A percentile compares a stretch with the other conserved stretches of the same genome.
Evolutionary conservation across 2,329 filamentous ascomycete genomes (phyloP).

Genomic region (Aspergillus niger): DNA sequence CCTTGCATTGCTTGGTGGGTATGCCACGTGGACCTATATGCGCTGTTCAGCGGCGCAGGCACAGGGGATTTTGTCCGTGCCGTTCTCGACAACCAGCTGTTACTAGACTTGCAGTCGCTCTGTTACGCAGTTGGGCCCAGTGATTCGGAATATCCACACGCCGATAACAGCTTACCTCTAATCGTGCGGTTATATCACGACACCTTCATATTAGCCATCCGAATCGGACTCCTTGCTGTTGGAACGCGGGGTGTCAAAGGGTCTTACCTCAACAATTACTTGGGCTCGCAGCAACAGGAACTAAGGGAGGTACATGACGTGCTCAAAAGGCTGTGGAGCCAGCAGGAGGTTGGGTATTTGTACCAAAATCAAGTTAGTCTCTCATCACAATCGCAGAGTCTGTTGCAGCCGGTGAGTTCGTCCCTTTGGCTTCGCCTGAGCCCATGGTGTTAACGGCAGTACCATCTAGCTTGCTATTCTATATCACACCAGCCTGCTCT

Average conservation of each 20-base stretch:
- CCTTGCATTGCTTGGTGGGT: constrained; percentile 58
- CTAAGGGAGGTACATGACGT: constrained; percentile 41
- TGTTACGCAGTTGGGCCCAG: constrained; percentile 39
- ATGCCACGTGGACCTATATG: constrained; percentile 58
- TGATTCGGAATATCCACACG: constrained; percentile 39
- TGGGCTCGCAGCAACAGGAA: constrained; percentile 32
- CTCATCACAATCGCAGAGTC: constrained; percentile 36
- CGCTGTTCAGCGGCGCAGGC: constrained; percentile 55
- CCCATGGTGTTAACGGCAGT: constrained; percentile 12
- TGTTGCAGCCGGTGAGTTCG: constrained; percentile 49
- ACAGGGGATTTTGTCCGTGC: constrained; percentile 53
- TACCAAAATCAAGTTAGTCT: constrained; percentile 40
- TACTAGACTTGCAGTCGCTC: constrained; percentile 46
- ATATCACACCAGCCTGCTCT: constrained; percentile 54
- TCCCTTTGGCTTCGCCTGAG: background rate
- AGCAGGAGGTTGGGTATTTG: constrained; percentile 39
- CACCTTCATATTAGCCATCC: constrained; percentile 48
- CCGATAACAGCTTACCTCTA: constrained; percentile 41
- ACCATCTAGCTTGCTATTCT: constrained; percentile 39
- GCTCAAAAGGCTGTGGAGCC: constrained; percentile 42
- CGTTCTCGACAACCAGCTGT: constrained; percentile 50
- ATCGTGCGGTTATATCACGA: constrained; percentile 51
- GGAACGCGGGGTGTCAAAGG: constrained; percentile 42
- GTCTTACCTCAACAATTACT: constrained; percentile 25
- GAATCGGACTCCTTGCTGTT: constrained; percentile 47